Evolutionary conservation across 2,329 filamentous ascomycete species (phyloP).

Genomic region (Aureobasidium sp.): DNA sequence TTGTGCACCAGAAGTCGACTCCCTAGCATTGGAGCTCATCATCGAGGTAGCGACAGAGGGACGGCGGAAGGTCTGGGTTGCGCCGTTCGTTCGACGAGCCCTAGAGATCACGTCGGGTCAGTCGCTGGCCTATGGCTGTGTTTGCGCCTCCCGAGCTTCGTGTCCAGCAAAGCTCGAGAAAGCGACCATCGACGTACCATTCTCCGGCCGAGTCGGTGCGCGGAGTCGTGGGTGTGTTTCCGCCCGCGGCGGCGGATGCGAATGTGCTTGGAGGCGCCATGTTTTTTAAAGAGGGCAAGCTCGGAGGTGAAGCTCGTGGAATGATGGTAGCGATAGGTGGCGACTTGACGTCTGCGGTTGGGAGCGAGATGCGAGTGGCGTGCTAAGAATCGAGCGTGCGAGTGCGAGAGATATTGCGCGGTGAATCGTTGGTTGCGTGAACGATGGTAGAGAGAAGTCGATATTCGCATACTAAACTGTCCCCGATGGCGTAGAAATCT

Average conservation of each 20-base stretch:
- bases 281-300: slow-evolving; percentile 14
- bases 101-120: slow-evolving; percentile 30
- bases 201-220: slow-evolving; percentile 38
- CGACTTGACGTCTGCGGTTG: slow-evolving; percentile 1
- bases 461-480: slow-evolving; percentile 4
- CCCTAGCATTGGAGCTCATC: slow-evolving; percentile 35
- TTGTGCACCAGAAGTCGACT: slow-evolving; percentile 22
- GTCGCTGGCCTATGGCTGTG: slow-evolving; percentile 3
- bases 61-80: slow-evolving; percentile 60
- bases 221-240: slow-evolving; percentile 30
- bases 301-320: slow-evolving; percentile 5
- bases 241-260: slow-evolving; percentile 44
- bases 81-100: slow-evolving; percentile 59
- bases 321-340: neutral
- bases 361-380: neutral
- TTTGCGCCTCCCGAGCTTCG: slow-evolving; percentile 13
- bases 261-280: slow-evolving; percentile 44
- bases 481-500: slow-evolving; percentile 1
- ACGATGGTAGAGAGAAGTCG: slow-evolving; percentile 7
- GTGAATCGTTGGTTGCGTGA: slow-evolving; percentile 3
- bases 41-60: slow-evolving; percentile 52
- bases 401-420: neutral
- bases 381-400: neutral
- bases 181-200: slow-evolving; percentile 34
- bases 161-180: neutral